phyloP scores from a whole-genome alignment of 2,329 filamentous ascomycete species.

The Botryotinia convoluta region DNA sequence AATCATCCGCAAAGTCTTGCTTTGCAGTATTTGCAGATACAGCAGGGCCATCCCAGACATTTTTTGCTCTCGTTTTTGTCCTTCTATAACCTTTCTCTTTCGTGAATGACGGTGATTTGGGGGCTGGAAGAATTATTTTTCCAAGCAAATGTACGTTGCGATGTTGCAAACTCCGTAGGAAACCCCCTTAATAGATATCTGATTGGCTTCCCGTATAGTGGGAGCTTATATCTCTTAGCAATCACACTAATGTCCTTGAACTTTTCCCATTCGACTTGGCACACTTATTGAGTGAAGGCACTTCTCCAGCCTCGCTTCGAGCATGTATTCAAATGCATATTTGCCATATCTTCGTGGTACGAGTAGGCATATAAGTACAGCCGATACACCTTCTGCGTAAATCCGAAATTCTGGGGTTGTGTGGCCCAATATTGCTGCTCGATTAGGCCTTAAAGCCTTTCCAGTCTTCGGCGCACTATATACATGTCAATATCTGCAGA shows the following conservation, averaged over 20 bases:
- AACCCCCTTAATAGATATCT: background rate
- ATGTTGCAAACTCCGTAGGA: background rate
- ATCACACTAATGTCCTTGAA: background rate
- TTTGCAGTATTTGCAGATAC: too few relatives aligned
- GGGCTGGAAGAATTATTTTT: background rate
- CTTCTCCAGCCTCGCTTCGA: background rate
- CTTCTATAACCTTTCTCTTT: too few relatives aligned
- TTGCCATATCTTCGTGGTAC: background rate
- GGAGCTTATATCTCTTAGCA: background rate
- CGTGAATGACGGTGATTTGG: background rate
- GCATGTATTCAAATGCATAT: background rate
- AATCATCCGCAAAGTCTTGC: too few relatives aligned
- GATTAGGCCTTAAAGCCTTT: background rate
- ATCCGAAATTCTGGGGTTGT: background rate
- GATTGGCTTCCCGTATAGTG: background rate
- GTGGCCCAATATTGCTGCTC: background rate
- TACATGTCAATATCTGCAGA: background rate
- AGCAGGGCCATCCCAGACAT: too few relatives aligned
- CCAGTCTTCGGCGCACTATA: background rate
- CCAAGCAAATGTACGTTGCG: background rate
- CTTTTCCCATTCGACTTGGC: background rate
- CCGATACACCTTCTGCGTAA: background rate
- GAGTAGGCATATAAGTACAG: background rate
- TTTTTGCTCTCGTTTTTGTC: too few relatives aligned
- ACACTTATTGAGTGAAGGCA: background rate